Percentiles rank a stretch among this genome's conserved stretches.
These are phyloP conservation scores for Clathrospora elynae DNA, from an alignment of 2,329 filamentous ascomycete species.

Conservation along the genomic window DNA sequence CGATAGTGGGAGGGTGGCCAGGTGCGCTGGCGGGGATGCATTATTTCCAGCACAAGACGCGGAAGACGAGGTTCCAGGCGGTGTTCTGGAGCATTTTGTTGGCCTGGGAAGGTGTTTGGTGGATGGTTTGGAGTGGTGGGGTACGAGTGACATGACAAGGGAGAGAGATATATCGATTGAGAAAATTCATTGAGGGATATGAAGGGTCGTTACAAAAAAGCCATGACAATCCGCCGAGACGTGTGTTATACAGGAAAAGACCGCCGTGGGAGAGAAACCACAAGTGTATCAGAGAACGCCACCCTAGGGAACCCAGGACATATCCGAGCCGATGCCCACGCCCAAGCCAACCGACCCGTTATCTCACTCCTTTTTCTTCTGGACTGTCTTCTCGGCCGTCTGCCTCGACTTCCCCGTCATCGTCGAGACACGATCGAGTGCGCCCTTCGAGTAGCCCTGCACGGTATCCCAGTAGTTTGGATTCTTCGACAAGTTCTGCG, in stretches of 20 bases:
- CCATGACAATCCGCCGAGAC: constrained; percentile 1
- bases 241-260: constrained; percentile 5
- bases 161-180: neutral
- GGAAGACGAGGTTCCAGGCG: constrained; percentile 36
- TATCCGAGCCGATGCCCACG: constrained; percentile 1
- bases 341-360: neutral
- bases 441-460: constrained; percentile 20
- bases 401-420: constrained; percentile 21
- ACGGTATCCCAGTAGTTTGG: constrained; percentile 17
- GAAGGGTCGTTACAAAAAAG: neutral
- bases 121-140: constrained; percentile 26
- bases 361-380: constrained; percentile 17
- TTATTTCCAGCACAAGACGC: constrained; percentile 47
- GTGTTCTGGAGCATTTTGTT: constrained; percentile 41
- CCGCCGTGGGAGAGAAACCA: neutral
- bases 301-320: neutral
- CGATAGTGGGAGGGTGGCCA: constrained; percentile 42
- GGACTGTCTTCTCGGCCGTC: constrained; percentile 7
- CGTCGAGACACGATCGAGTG: constrained; percentile 27
- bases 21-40: constrained; percentile 42
- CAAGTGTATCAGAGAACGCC: constrained; percentile 5
- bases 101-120: constrained; percentile 37
- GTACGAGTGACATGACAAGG: constrained; percentile 5
- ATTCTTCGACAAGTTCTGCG: constrained; percentile 27
- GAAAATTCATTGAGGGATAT: constrained; percentile 1